phyloP scores from a whole-genome alignment of 2,329 filamentous ascomycete genomes.

The Cordyceps tenuipes region DNA sequence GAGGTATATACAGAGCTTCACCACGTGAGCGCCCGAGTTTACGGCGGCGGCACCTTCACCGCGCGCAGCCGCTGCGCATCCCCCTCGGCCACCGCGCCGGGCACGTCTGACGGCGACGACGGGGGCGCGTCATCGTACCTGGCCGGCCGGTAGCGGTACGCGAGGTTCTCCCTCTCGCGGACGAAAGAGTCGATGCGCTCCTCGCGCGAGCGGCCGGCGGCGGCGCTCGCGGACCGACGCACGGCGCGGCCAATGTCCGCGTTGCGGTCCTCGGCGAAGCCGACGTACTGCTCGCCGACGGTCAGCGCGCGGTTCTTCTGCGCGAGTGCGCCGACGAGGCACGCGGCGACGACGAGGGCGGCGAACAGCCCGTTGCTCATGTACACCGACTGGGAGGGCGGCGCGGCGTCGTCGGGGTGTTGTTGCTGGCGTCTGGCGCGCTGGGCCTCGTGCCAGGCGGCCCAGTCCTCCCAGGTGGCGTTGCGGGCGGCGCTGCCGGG shows the following conservation, averaged over 20 bases:
- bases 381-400: slow-evolving; percentile 47
- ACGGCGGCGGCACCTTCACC: neutral
- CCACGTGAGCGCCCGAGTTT: neutral
- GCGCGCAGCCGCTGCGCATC: neutral
- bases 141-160: slow-evolving; percentile 24
- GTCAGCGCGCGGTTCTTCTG: slow-evolving; percentile 64
- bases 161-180: slow-evolving; percentile 53
- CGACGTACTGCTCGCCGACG: slow-evolving; percentile 53
- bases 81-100: neutral
- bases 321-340: slow-evolving; percentile 60
- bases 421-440: too few species aligned
- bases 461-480: slow-evolving; percentile 98
- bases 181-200: slow-evolving; percentile 72
- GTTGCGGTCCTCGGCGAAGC: slow-evolving; percentile 58
- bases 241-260: slow-evolving; percentile 55
- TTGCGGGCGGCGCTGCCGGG: slow-evolving; percentile 52
- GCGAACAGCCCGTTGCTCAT: slow-evolving; percentile 75
- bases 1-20: neutral
- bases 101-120: neutral
- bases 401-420: slow-evolving; percentile 32
- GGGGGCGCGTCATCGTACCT: slow-evolving; percentile 21
- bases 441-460: slow-evolving; percentile 59
- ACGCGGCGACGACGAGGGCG: slow-evolving; percentile 57
- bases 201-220: slow-evolving; percentile 45
- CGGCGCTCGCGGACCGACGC: slow-evolving; percentile 42